Base-by-base conservation (phyloP, 78 protist genomes). In the Cyanophora paradoxa region DNA sequence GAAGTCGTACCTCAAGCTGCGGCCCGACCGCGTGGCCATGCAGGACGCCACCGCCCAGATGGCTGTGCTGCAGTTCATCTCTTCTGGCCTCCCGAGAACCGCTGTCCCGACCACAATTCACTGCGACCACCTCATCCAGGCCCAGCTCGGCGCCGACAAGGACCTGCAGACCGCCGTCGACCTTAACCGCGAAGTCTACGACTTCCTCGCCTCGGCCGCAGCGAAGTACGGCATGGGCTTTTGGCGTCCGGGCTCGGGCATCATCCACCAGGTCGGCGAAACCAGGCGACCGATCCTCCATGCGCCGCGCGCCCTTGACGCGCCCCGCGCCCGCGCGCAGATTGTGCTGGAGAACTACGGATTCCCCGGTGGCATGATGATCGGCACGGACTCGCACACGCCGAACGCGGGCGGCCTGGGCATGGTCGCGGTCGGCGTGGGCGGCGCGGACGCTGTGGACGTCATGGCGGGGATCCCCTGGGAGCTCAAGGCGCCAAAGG, bases 241-340 rank as follows among this genome's bases (percentile, higher is more conserved):
- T 84, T 93, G 95, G 96, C 61, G 76, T 44, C 97, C 97, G 22
- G 97, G 97, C 30, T 42, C 77, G 33, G 97, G 97, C 44, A 93
- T 93, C 77, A 93, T 93, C 79, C 97, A 93, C 79, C 97, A 93
- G n/a, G n/a, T n/a, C n/a, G n/a, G n/a, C n/a, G n/a, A n/a, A n/a
- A n/a, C n/a, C n/a, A n/a, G n/a, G n/a, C n/a, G n/a, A n/a, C n/a
- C n/a, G n/a, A n/a, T n/a, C n/a, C n/a, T n/a, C n/a, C n/a, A n/a
- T n/a, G n/a, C n/a, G n/a, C n/a, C n/a, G n/a, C n/a, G n/a, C n/a
- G n/a, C n/a, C n/a, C n/a, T n/a, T n/a, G n/a, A n/a, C n/a, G n/a
- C n/a, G n/a, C n/a, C n/a, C n/a, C n/a, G n/a, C n/a, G n/a, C n/a
- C n/a, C n/a, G n/a, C n/a, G n/a, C n/a, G n/a, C n/a, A n/a, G 83